These are phyloP conservation scores for Emydomyces testavorans DNA, from an alignment of 2,329 filamentous ascomycete species.

Conservation along the genomic window DNA sequence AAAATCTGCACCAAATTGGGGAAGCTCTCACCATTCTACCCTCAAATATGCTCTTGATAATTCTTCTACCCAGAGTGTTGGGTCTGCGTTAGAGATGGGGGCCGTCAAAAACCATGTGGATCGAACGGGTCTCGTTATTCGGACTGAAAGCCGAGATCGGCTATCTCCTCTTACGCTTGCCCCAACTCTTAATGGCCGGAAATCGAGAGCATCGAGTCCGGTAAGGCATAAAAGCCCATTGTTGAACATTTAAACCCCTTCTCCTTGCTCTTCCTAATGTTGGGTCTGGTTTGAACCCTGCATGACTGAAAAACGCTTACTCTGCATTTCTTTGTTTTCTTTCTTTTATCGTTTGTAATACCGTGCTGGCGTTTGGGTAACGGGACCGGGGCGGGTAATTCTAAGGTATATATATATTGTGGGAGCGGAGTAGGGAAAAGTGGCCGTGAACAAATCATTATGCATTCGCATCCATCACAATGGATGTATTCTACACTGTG, in stretches of 20 bases:
- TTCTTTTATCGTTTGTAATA: background rate
- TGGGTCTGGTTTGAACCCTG: background rate
- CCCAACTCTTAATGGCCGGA: constrained; percentile 39
- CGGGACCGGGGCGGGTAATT: background rate
- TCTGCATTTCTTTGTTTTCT: background rate
- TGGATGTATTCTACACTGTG: too few species aligned
- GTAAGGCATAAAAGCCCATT: constrained; percentile 21
- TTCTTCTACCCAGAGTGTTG: constrained; percentile 31
- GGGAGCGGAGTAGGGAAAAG: background rate
- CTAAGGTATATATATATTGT: background rate
- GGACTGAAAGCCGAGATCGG: constrained; percentile 78
- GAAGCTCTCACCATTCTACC: constrained; percentile 20
- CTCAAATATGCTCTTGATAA: constrained; percentile 33
- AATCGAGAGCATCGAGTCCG: constrained; percentile 40
- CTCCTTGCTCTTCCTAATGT: background rate
- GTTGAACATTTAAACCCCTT: constrained; percentile 1
- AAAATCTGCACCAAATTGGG: constrained; percentile 26
- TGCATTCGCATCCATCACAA: background rate
- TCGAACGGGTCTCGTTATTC: constrained; percentile 60
- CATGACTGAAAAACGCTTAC: background rate
- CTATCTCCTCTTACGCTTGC: constrained; percentile 45
- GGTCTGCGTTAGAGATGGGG: constrained; percentile 22
- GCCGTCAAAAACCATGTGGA: constrained; percentile 35
- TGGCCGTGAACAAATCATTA: background rate
- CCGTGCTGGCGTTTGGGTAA: background rate